phyloP scores from a whole-genome alignment of 2,329 filamentous ascomycete genomes.

The Aspergillus carbonarius region DNA sequence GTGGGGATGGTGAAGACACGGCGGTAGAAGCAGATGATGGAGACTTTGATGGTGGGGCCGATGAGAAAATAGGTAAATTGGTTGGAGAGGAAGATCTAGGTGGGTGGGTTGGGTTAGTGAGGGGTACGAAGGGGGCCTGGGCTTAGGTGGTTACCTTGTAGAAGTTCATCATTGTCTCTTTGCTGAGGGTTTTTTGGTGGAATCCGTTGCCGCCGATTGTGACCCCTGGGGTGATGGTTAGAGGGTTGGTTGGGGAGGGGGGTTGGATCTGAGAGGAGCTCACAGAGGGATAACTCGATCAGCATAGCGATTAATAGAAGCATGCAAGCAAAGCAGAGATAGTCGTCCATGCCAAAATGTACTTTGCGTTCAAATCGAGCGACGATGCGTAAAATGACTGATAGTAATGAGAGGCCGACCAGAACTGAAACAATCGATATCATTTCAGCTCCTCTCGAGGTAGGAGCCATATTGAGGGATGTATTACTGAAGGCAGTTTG shows the following conservation, averaged over 20 bases:
- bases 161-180: slow-evolving; percentile 28
- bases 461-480: slow-evolving; percentile 25
- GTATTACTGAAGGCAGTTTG: not conserved
- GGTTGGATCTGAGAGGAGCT: slow-evolving; percentile 5
- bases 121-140: not conserved
- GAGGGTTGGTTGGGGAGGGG: not conserved
- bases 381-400: slow-evolving; percentile 26
- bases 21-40: slow-evolving; percentile 38
- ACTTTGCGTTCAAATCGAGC: slow-evolving; percentile 31
- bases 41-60: slow-evolving; percentile 34
- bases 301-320: slow-evolving; percentile 31
- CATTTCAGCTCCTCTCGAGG: slow-evolving; percentile 27
- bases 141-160: slow-evolving; percentile 28
- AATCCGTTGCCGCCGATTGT: slow-evolving; percentile 32
- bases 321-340: slow-evolving; percentile 29
- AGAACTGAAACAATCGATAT: slow-evolving; percentile 33
- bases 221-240: slow-evolving; percentile 28
- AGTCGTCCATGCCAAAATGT: slow-evolving; percentile 32
- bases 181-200: slow-evolving; percentile 22
- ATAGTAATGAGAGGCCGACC: slow-evolving; percentile 27
- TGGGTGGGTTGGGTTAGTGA: not conserved
- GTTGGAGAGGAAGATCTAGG: slow-evolving; percentile 35
- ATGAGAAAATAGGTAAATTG: slow-evolving; percentile 37
- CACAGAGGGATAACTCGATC: slow-evolving; percentile 31
- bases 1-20: slow-evolving; percentile 31